Conservation (phyloP, 2,329 filamentous ascomycete species). For the Aureobasidium pullulans region DNA sequence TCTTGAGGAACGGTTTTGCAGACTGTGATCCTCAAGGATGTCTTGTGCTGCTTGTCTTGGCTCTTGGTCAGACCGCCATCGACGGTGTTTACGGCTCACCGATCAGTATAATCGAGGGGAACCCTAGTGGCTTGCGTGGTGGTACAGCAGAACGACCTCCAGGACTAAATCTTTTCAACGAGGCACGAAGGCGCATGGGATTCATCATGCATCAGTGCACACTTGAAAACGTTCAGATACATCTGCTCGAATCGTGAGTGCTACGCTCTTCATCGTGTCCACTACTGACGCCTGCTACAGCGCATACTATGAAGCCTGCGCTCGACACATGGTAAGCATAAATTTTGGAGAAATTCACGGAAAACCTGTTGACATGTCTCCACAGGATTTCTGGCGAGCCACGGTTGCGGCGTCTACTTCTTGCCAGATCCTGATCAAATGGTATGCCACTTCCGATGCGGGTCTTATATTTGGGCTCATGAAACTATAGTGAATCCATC, state of each 20-base stretch:
- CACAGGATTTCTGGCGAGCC: conserved; percentile 51
- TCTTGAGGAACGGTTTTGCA: conserved; percentile 42
- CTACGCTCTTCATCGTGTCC: not conserved
- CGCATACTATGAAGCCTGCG: conserved; percentile 49
- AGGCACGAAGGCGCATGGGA: conserved; percentile 53
- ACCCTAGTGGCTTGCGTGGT: conserved; percentile 47
- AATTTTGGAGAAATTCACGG: not conserved
- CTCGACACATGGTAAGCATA: conserved; percentile 42
- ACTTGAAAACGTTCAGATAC: conserved; percentile 53
- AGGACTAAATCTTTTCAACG: conserved; percentile 54
- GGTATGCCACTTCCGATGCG: conserved; percentile 32
- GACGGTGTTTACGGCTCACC: conserved; percentile 43
- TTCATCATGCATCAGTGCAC: conserved; percentile 49
- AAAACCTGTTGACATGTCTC: not conserved
- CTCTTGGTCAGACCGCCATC: conserved; percentile 52
- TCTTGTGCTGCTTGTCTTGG: conserved; percentile 50
- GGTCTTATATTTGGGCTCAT: conserved; percentile 19
- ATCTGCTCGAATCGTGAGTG: conserved; percentile 48
- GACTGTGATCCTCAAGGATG: conserved; percentile 44
- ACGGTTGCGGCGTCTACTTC: conserved; percentile 49
- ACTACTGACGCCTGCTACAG: conserved; percentile 25
- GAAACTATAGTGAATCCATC: conserved; percentile 24
- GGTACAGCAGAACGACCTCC: conserved; percentile 46
- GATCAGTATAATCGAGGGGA: conserved; percentile 37
- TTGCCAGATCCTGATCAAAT: conserved; percentile 50